These are phyloP conservation scores for Actinidia arguta DNA, from an alignment of 179 eudicot species.

Conservation along the genomic window DNA sequence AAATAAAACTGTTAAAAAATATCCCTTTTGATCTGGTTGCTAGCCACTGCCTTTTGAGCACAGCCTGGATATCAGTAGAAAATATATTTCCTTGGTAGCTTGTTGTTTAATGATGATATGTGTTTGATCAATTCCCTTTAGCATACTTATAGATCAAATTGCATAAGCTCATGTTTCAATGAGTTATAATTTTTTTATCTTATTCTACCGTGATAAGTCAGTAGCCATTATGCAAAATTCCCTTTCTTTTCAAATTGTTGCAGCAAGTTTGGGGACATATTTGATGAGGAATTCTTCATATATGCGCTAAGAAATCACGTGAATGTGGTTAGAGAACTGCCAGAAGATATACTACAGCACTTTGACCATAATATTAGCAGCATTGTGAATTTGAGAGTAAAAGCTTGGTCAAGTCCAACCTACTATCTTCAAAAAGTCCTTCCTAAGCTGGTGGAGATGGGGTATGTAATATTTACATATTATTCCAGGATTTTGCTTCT, in stretches of 20 bases:
- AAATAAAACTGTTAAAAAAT: no score
- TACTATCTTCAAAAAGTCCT: conserved; percentile 89
- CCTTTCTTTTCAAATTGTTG: conserved; percentile 26
- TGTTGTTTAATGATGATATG: neutral
- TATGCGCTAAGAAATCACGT: conserved; percentile 86
- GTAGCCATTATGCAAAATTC: neutral
- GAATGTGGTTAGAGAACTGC: conserved; percentile 78
- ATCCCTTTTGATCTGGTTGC: neutral
- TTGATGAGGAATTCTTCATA: conserved; percentile 95
- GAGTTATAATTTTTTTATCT: neutral
- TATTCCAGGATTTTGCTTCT: conserved; percentile 16
- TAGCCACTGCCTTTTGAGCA: neutral
- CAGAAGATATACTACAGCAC: conserved; percentile 71
- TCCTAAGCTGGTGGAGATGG: conserved; percentile 74
- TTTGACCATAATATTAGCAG: conserved; percentile 92
- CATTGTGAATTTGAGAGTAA: conserved; percentile 92
- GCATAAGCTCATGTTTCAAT: neutral
- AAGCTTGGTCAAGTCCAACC: conserved; percentile 94
- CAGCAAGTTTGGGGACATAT: conserved; percentile 96
- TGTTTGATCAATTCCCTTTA: neutral
- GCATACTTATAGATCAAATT: neutral
- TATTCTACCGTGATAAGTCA: neutral
- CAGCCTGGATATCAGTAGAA: neutral
- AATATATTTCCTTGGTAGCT: neutral
- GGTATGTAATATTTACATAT: conserved; percentile 51